phyloP scores from a whole-genome alignment of 2,329 filamentous ascomycete species.

The Penicillium rolfsii region DNA sequence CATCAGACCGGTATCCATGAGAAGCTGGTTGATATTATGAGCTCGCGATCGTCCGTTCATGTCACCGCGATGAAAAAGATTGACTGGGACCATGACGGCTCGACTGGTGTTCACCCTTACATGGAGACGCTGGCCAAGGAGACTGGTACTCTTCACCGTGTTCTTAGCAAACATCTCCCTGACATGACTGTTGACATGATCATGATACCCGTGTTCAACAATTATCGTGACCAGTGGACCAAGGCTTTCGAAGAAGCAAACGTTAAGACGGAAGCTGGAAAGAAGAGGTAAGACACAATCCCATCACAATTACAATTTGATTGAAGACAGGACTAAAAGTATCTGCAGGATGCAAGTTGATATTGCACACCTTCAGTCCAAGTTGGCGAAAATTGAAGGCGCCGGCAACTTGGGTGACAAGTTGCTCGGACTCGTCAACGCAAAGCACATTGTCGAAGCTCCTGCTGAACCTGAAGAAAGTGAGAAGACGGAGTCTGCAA shows the following conservation, averaged over 20 bases:
- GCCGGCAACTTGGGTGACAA: conserved; percentile 73
- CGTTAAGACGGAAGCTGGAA: conserved; percentile 68
- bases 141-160: conserved; percentile 80
- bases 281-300: conserved; percentile 64
- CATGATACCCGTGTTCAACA: conserved; percentile 81
- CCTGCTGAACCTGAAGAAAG: not conserved
- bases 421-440: conserved; percentile 58
- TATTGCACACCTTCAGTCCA: conserved; percentile 70
- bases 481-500: conserved; percentile 13
- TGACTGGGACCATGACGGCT: conserved; percentile 67
- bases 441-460: conserved; percentile 37
- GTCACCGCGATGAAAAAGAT: conserved; percentile 74
- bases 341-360: conserved; percentile 71
- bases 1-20: conserved; percentile 90
- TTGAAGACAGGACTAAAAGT: conserved; percentile 19
- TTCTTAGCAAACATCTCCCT: conserved; percentile 78
- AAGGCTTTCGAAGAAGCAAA: conserved; percentile 68
- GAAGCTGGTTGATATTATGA: conserved; percentile 93
- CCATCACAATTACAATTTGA: not conserved
- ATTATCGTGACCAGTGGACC: conserved; percentile 78
- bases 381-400: conserved; percentile 76
- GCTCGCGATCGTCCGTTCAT: conserved; percentile 71
- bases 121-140: conserved; percentile 89
- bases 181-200: conserved; percentile 78
- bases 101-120: conserved; percentile 64